A percentile compares a stretch with the other conserved stretches of the same genome.
These are phyloP conservation scores for Candida tropicalis DNA, from an alignment of 1,139 yeast species.

Conservation along the genomic window DNA sequence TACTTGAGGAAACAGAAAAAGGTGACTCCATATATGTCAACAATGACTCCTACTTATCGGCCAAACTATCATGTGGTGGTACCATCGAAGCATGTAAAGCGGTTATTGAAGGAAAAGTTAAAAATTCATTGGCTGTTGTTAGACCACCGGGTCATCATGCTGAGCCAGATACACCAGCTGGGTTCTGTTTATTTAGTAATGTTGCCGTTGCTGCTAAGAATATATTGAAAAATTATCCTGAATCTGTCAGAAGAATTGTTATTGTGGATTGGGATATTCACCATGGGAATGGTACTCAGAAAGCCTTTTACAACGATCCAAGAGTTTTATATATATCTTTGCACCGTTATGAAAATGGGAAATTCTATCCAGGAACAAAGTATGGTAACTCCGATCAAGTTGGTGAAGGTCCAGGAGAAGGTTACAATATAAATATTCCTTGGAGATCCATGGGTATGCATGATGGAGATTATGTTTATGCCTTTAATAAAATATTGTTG, in stretches of 20 bases:
- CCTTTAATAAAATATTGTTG: conserved; percentile 84
- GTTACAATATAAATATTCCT: conserved; percentile 86
- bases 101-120: conserved; percentile 89
- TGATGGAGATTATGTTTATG: conserved; percentile 94
- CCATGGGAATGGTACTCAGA: conserved; percentile 98
- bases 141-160: conserved; percentile 99
- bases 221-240: conserved; percentile 81
- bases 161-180: conserved; percentile 96
- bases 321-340: conserved; percentile 87
- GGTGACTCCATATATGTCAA: conserved; percentile 96
- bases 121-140: conserved; percentile 91
- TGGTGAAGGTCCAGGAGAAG: conserved; percentile 87
- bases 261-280: conserved; percentile 98
- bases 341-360: conserved; percentile 91
- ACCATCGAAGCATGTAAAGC: conserved; percentile 96
- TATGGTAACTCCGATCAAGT: conserved; percentile 77
- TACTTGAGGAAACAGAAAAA: conserved; percentile 81
- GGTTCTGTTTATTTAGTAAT: conserved; percentile 93
- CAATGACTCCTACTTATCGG: conserved; percentile 85
- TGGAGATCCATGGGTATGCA: conserved; percentile 95
- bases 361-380: conserved; percentile 90
- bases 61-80: conserved; percentile 94
- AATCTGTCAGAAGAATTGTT: conserved; percentile 78
- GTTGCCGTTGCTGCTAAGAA: conserved; percentile 97
- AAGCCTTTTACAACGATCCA: conserved; percentile 86